Evolutionary conservation across 192 early-diverging fungal species (phyloP), one percentile per base, ranked within the genome.

Genomic region (Cladochytrium replicatum): DNA sequence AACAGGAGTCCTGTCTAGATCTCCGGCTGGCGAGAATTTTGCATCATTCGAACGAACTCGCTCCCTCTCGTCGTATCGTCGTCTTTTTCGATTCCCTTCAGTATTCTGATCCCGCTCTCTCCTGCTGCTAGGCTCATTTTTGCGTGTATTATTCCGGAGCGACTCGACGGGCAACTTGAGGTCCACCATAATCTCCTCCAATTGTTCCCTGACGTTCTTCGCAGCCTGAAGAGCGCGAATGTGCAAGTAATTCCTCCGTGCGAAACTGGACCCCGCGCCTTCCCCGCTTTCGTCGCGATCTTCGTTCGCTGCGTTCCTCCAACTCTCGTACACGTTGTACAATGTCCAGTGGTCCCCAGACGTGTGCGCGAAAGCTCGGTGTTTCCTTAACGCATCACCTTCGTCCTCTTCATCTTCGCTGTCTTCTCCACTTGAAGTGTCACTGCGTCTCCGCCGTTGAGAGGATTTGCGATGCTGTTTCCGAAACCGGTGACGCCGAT

Each of bases 311-410:
- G 19, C 43, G 9, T 50, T 29, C 13, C 42, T 13, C 64, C 55
- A 81, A 17, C 48, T 62, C 28, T 68, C 32, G 54, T 62, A 80
- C 1, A 78, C 44, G 7, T 57, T 46, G 5, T 71, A 15, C 11
- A 72, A 58, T 0, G 70, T 67, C 26, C 77, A 42, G 44, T 80
- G 78, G 52, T 80, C 78, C 6, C 78, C 78, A 1, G 57, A 44
- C 17, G 11, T 44, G 13, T 44, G 11, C 43, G n/a, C n/a, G n/a
- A n/a, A n/a, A n/a, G n/a, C n/a, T n/a, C 34, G 17, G 13, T n/a
- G 34, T 37, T n/a, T 37, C 34, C n/a, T n/a, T 37, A 37, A 37
- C 17, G 13, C n/a, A n/a, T n/a, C n/a, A n/a, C n/a, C n/a, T n/a
- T n/a, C n/a, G n/a, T n/a, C n/a, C n/a, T 71, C 7, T 74, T 60